phyloP scores from a whole-genome alignment of 306 rosid species.

The Cucurbita pepo region DNA sequence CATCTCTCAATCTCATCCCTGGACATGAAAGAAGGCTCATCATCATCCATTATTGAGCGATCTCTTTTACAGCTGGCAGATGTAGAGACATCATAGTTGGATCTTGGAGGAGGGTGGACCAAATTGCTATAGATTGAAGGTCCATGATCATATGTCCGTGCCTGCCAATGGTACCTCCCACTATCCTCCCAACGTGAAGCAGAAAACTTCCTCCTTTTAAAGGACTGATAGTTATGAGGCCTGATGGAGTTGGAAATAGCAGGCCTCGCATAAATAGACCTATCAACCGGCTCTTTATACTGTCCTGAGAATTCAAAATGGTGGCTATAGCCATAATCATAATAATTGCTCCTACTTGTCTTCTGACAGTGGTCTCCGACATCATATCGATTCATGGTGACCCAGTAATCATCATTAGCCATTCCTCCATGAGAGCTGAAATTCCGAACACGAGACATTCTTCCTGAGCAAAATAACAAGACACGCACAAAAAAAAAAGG shows the following conservation, averaged over 20 bases:
- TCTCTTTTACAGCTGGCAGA: constrained; percentile 41
- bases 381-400: constrained; percentile 28
- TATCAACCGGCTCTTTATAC: constrained; percentile 18
- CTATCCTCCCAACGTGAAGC: constrained; percentile 48
- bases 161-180: constrained; percentile 37
- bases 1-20: constrained; percentile 87
- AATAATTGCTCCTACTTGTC: constrained; percentile 35
- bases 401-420: constrained; percentile 30
- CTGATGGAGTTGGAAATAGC: constrained; percentile 24
- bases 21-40: constrained; percentile 58
- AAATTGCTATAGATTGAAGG: constrained; percentile 21
- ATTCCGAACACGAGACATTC: constrained; percentile 49
- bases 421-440: constrained; percentile 32
- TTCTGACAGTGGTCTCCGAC: constrained; percentile 22
- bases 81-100: constrained; percentile 31
- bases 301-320: constrained; percentile 20
- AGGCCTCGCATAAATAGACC: constrained; percentile 12
- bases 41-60: constrained; percentile 53
- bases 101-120: constrained; percentile 24
- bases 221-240: constrained; percentile 31
- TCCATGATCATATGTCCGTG: constrained; percentile 16
- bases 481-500: not conserved
- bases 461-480: constrained; percentile 21
- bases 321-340: constrained; percentile 18
- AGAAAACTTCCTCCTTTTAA: constrained; percentile 63